Conservation (phyloP, 345 rosid species). For the Hirschfeldia incana region DNA sequence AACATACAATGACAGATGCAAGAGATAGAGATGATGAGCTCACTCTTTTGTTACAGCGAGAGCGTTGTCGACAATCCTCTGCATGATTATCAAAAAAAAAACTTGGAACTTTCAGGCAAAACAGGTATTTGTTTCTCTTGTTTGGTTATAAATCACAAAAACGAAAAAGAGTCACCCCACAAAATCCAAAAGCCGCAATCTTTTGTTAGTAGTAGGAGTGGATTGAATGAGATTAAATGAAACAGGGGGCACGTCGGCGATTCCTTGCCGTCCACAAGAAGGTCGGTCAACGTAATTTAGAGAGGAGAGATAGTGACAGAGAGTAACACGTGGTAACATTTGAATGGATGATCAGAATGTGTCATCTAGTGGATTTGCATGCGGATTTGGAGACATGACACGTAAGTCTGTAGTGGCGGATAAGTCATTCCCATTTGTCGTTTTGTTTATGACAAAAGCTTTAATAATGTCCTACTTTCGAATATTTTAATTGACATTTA, state of each 20-base stretch:
- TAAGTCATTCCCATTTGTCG: conserved; percentile 1
- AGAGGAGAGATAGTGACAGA: conserved; percentile 6
- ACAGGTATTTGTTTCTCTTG: too few species aligned
- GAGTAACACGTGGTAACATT: not conserved
- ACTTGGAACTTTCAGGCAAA: too few species aligned
- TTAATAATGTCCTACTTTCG: not conserved
- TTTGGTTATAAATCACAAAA: too few species aligned
- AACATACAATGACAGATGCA: not conserved
- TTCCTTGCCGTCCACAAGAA: too few species aligned
- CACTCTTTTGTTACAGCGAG: conserved; percentile 93
- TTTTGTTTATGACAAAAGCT: not conserved
- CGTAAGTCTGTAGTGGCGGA: conserved; percentile 41
- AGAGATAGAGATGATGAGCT: conserved; percentile 34
- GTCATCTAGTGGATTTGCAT: conserved; percentile 17
- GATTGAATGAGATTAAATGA: too few species aligned
- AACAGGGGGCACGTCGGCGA: too few species aligned
- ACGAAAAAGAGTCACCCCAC: too few species aligned
- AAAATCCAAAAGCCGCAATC: too few species aligned
- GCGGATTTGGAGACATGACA: conserved; percentile 33
- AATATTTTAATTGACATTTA: too few species aligned
- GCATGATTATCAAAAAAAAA: conserved; percentile 43
- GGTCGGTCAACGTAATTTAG: not conserved
- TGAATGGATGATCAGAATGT: not conserved
- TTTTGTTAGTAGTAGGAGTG: too few species aligned
- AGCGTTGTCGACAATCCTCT: conserved; percentile 70